Evolutionary conservation across 495 filamentous ascomycete genomes (phyloP).

Genomic region (Penicillium cataractarum): DNA sequence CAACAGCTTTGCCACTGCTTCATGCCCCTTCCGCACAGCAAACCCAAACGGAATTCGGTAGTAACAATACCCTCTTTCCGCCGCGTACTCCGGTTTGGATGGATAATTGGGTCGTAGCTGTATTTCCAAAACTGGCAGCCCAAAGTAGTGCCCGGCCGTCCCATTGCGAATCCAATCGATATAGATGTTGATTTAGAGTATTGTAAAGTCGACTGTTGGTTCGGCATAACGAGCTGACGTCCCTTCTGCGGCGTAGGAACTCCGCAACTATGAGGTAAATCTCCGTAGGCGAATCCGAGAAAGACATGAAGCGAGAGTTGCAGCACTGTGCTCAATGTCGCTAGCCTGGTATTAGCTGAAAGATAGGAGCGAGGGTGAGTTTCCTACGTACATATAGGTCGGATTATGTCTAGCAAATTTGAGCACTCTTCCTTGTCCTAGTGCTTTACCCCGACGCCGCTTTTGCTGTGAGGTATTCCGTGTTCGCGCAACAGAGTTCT

Average conservation of each 20-base stretch:
- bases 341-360: not conserved
- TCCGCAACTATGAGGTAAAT: not conserved
- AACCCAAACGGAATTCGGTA: slow-evolving; percentile 10
- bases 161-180: not conserved
- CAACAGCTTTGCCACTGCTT: not conserved
- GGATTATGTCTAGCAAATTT: too few relatives aligned
- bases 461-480: too few relatives aligned
- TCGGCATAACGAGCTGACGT: not conserved
- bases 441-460: too few relatives aligned
- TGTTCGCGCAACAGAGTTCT: too few relatives aligned
- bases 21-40: not conserved
- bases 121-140: not conserved
- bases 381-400: too few relatives aligned
- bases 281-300: not conserved
- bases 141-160: not conserved
- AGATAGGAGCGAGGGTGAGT: not conserved
- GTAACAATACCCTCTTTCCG: not conserved
- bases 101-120: not conserved
- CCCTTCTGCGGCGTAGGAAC: not conserved
- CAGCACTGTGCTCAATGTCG: not conserved
- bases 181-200: not conserved
- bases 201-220: not conserved
- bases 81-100: too few relatives aligned
- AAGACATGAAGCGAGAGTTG: not conserved
- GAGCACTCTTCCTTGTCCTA: too few relatives aligned